Percentiles rank a stretch among this genome's conserved stretches.
Conservation (phyloP, 2,329 filamentous ascomycete species). For the Claviceps digitariae region DNA sequence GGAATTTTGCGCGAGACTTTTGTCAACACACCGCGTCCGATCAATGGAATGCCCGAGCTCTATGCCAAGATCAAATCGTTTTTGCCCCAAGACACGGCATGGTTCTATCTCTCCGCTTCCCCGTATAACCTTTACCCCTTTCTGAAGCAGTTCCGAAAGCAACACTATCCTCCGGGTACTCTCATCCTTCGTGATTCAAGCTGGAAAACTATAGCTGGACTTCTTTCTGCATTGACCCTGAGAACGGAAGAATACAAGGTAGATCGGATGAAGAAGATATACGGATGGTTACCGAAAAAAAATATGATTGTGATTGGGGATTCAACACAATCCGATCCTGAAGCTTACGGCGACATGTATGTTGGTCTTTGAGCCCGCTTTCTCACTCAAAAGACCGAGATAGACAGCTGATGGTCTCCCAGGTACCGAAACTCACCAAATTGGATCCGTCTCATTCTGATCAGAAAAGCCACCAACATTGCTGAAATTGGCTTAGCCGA, state of each 20-base stretch:
- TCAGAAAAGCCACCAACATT: conserved; percentile 69
- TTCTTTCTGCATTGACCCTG: conserved; percentile 66
- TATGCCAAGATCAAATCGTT: conserved; percentile 52
- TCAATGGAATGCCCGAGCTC: conserved; percentile 72
- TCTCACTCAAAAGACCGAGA: background rate
- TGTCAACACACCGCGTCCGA: conserved; percentile 55
- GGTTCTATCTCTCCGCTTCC: conserved; percentile 88
- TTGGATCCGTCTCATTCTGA: conserved; percentile 76
- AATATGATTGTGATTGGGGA: conserved; percentile 80
- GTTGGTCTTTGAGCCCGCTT: conserved; percentile 12
- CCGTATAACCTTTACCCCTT: conserved; percentile 93
- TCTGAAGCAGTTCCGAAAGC: conserved; percentile 57
- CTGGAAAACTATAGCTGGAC: conserved; percentile 71
- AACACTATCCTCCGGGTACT: conserved; percentile 62
- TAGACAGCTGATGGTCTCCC: conserved; percentile 4
- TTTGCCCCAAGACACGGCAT: conserved; percentile 49
- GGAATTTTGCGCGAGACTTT: conserved; percentile 80
- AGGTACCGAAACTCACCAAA: conserved; percentile 51
- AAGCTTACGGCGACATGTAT: conserved; percentile 73
- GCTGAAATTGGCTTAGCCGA: conserved; percentile 54
- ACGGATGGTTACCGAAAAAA: conserved; percentile 62
- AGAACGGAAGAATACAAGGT: conserved; percentile 81
- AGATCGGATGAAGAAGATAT: conserved; percentile 63
- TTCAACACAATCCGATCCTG: conserved; percentile 82
- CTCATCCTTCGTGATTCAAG: conserved; percentile 74